Conservation (phyloP, 495 filamentous ascomycete genomes). For the Ascodesmis nigricans region DNA sequence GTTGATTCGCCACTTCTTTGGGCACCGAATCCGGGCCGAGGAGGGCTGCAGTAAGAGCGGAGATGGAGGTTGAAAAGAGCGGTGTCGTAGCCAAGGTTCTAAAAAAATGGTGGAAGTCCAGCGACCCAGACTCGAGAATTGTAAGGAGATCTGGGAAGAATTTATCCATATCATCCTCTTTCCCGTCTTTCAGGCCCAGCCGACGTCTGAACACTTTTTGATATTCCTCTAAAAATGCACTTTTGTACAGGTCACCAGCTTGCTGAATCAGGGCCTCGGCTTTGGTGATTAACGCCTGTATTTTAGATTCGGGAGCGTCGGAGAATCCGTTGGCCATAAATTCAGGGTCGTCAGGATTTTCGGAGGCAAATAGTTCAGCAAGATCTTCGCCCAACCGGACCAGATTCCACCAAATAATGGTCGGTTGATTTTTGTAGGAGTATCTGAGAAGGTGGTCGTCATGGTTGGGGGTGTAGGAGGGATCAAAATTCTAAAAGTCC, state of each 20-base stretch:
- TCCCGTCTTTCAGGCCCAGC: constrained; percentile 44
- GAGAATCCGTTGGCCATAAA: constrained; percentile 56
- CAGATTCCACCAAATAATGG: constrained; percentile 96
- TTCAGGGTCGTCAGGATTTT: constrained; percentile 35
- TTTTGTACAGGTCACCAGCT: constrained; percentile 64
- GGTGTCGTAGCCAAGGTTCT: constrained; percentile 41
- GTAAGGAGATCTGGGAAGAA: constrained; percentile 66
- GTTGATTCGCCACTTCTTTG: too few species aligned
- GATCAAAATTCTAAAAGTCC: constrained; percentile 58
- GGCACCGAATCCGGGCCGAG: too few species aligned
- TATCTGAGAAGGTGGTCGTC: constrained; percentile 78
- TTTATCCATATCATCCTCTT: constrained; percentile 50
- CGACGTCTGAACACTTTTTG: constrained; percentile 55
- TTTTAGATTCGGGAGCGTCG: constrained; percentile 36
- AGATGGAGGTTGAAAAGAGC: too few species aligned
- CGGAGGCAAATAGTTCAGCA: constrained; percentile 67
- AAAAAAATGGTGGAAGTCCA: constrained; percentile 91
- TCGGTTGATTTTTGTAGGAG: constrained; percentile 79
- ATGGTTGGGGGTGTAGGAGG: constrained; percentile 86
- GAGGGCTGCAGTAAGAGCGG: too few species aligned
- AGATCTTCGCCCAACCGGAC: constrained; percentile 78
- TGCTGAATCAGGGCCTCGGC: constrained; percentile 63
- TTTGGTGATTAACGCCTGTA: constrained; percentile 42
- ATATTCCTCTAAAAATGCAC: constrained; percentile 69
- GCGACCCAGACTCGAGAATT: constrained; percentile 48